A percentile compares a stretch with the other conserved stretches of the same genome.
Evolutionary conservation across 371 early-diverging fungal species (phyloP).

Genomic region (Umbelopsis sp.): DNA sequence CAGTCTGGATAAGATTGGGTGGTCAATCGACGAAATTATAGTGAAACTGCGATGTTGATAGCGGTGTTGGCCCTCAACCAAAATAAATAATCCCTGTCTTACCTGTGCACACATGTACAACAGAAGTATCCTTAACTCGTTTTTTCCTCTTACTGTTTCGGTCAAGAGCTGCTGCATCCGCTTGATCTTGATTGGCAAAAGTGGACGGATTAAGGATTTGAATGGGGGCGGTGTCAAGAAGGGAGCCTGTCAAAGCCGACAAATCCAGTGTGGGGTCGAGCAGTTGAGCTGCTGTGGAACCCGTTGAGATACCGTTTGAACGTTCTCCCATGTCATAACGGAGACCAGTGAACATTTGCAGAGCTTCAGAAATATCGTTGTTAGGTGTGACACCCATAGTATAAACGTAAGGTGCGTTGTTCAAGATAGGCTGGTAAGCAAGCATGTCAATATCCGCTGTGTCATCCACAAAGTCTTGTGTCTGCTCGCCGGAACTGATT

Average conservation of each 20-base stretch:
- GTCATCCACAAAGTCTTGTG: neutral
- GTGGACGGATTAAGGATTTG: conserved; percentile 5
- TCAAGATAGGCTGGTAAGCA: neutral
- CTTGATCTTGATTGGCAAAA: neutral
- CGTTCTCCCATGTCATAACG: conserved; percentile 40
- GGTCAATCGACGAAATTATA: conserved; percentile 14
- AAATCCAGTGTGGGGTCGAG: conserved; percentile 11
- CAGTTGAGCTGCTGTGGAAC: conserved; percentile 22
- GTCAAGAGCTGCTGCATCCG: neutral
- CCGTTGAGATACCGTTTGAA: conserved; percentile 39
- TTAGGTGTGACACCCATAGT: conserved; percentile 34
- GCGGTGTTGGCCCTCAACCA: neutral
- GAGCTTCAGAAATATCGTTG: conserved; percentile 29
- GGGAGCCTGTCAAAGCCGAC: conserved; percentile 4
- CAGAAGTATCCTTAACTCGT: neutral
- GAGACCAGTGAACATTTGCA: conserved; percentile 42
- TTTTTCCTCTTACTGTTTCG: conserved; percentile 6
- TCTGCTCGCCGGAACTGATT: too few relatives aligned
- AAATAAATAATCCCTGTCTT: neutral
- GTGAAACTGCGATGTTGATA: too few relatives aligned
- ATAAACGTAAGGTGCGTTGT: conserved; percentile 31
- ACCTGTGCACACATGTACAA: conserved; percentile 29
- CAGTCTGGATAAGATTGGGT: conserved; percentile 48
- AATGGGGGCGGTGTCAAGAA: neutral
- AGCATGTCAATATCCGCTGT: neutral